These are phyloP conservation scores for Trichoderma hamatum DNA, from an alignment of 2,329 filamentous ascomycete species.

Conservation along the genomic window DNA sequence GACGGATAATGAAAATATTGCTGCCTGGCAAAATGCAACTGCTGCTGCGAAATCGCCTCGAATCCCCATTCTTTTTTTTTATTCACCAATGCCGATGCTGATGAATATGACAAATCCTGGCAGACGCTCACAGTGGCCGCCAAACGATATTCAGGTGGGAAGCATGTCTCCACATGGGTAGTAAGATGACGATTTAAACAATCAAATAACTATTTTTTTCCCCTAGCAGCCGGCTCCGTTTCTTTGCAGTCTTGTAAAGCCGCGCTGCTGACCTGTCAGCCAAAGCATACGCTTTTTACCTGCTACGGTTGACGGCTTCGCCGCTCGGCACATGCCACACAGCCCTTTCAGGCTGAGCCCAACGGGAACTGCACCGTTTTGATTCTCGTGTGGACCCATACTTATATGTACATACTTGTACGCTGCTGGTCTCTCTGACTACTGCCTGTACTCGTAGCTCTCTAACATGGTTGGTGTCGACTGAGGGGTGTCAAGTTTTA, in stretches of 20 bases:
- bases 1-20: not conserved
- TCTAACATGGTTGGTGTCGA: slow-evolving; percentile 11
- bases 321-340: slow-evolving; percentile 25
- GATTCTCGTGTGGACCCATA: slow-evolving; percentile 24
- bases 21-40: slow-evolving; percentile 15
- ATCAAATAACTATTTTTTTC: not conserved
- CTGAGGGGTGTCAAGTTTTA: slow-evolving; percentile 8
- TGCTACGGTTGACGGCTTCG: slow-evolving; percentile 13
- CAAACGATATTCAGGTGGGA: slow-evolving; percentile 8
- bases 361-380: slow-evolving; percentile 14
- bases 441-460: not conserved
- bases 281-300: slow-evolving; percentile 17
- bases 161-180: slow-evolving; percentile 7
- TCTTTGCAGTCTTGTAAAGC: slow-evolving; percentile 17
- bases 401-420: slow-evolving; percentile 22
- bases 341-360: slow-evolving; percentile 15
- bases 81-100: not conserved
- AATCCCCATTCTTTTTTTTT: not conserved
- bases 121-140: not conserved
- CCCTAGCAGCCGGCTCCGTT: slow-evolving; percentile 7
- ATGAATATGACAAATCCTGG: slow-evolving; percentile 12
- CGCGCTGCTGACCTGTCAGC: slow-evolving; percentile 21
- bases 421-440: not conserved
- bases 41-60: not conserved
- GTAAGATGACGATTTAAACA: slow-evolving; percentile 19